phyloP scores from a whole-genome alignment of 768 basidiomycete species.

The Lepiota subincarnata region DNA sequence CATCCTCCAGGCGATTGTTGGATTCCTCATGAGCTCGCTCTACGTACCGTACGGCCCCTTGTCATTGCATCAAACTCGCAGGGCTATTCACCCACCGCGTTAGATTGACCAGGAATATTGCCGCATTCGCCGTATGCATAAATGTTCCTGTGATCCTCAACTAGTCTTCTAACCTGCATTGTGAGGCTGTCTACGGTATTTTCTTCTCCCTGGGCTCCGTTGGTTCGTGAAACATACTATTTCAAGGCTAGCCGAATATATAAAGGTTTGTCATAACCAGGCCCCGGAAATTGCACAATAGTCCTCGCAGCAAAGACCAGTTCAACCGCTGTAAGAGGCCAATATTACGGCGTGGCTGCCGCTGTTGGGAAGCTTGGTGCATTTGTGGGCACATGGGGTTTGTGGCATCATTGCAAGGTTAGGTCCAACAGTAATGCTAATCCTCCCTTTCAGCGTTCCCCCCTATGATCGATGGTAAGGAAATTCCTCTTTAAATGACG shows the following conservation, averaged over 20 bases:
- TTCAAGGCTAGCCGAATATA: not conserved
- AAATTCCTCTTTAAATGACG: not conserved
- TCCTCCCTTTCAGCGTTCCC: slow-evolving; percentile 46
- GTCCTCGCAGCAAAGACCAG: slow-evolving; percentile 80
- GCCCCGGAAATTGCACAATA: slow-evolving; percentile 84
- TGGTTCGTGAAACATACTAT: slow-evolving; percentile 33
- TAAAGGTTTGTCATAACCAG: slow-evolving; percentile 21
- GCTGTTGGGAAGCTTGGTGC: slow-evolving; percentile 83
- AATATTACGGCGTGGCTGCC: slow-evolving; percentile 83
- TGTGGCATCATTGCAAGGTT: slow-evolving; percentile 17
- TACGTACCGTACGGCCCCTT: slow-evolving; percentile 48
- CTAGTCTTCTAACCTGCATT: not conserved
- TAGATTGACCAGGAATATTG: slow-evolving; percentile 60
- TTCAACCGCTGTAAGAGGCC: slow-evolving; percentile 81
- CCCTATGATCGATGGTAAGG: slow-evolving; percentile 54
- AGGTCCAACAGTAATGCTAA: not conserved
- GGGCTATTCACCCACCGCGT: not conserved
- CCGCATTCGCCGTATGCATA: slow-evolving; percentile 63
- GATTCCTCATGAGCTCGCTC: slow-evolving; percentile 89
- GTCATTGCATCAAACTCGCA: not conserved
- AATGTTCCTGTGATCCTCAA: not conserved
- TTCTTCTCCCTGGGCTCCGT: slow-evolving; percentile 88
- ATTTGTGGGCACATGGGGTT: slow-evolving; percentile 77
- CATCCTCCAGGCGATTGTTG: slow-evolving; percentile 62
- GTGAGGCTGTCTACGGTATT: slow-evolving; percentile 78